Base-by-base conservation (phyloP, 495 filamentous ascomycete genomes). In the Xylaria grammica region DNA sequence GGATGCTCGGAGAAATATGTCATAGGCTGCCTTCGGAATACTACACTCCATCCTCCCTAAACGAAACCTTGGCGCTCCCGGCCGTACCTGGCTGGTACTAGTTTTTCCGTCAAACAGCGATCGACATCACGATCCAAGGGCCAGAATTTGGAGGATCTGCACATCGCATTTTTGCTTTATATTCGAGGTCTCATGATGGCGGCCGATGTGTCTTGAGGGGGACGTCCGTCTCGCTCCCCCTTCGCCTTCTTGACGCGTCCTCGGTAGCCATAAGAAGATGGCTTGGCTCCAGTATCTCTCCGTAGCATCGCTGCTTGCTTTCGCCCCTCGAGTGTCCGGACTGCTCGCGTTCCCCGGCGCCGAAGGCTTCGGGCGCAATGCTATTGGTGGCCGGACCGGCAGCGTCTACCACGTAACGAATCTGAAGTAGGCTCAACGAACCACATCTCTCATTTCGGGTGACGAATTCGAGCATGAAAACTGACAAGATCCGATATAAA, bases 321-420 rank as follows among this genome's bases (percentile, higher is more conserved):
- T 72, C 36, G 34, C 55, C 17, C 63, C 65, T 10, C 62, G 24
- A 22, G 50, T n/a, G 26, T 69, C 61, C n/a, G 71, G 40, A 13
- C 65, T 65, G 6, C 67, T 69, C 56, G 76, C 78, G 9, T 81
- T 81, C 55, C 67, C 75, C 19, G 75, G 77, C 19, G 78, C 78
- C 17, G 69, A 77, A 48, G 76, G 78, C 36, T 81, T 81, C 50
- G 77, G 78, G 9, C 70, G 72, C 15, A 72, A 74, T 19, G 73
- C 77, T 0, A 75, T 72, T 3, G 76, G 78, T 50, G 78, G 78
- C 11, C 73, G 72, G 36, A 68, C 71, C 30, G 76, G 78, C 3
- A 71, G 72, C 0, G 74, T 75, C 9, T 74, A 75, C 46, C 63
- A 74, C 45, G 75, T 81, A 17, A 81, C 78, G 1, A 81, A 74